These are phyloP conservation scores for Citrus maxima DNA, from an alignment of 345 rosid species.

Conservation along the genomic window DNA sequence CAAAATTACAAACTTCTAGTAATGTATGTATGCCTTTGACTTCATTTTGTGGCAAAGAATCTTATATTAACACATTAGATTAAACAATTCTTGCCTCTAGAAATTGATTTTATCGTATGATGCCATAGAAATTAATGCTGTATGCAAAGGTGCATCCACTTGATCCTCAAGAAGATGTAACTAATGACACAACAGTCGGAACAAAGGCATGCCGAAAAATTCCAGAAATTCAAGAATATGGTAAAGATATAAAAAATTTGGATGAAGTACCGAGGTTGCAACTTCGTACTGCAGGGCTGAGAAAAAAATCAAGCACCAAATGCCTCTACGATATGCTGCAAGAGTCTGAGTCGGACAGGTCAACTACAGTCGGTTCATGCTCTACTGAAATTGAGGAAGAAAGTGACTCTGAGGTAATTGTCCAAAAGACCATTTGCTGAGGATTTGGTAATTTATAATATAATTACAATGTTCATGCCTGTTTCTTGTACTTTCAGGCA, in stretches of 20 bases:
- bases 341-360: conserved; percentile 54
- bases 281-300: conserved; percentile 15
- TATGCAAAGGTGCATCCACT: conserved; percentile 44
- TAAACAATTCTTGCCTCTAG: not conserved
- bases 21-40: conserved; percentile 26
- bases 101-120: not conserved
- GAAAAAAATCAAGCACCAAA: conserved; percentile 31
- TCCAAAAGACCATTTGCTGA: not conserved
- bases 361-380: conserved; percentile 24
- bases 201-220: conserved; percentile 4
- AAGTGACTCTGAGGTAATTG: conserved; percentile 38
- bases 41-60: not conserved
- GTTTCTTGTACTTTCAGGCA: conserved; percentile 28
- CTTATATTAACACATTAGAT: not conserved
- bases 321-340: conserved; percentile 55
- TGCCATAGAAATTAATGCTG: conserved; percentile 30
- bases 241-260: conserved; percentile 14
- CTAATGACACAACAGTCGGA: conserved; percentile 11
- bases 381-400: conserved; percentile 23
- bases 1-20: not conserved
- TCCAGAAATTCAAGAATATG: conserved; percentile 13
- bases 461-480: too few species aligned
- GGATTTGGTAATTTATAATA: not conserved
- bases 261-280: conserved; percentile 24
- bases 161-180: conserved; percentile 28